Evolutionary conservation across 257 asterid species (phyloP).

Genomic region (Solanum clarkiae): DNA sequence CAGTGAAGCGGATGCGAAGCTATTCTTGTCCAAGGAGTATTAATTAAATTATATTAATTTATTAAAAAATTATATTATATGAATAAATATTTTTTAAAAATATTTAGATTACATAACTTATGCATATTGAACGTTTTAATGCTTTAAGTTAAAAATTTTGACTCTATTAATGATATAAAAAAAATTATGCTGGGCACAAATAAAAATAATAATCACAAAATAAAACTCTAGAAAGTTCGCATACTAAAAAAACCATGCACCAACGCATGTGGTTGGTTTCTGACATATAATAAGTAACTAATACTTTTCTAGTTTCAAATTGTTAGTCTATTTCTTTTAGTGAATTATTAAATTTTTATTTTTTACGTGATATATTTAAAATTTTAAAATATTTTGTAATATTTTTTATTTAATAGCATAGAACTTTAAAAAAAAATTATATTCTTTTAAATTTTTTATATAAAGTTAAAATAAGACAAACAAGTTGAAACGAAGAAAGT

Average conservation of each 20-base stretch:
- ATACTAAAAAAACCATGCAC: neutral
- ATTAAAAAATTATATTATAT: neutral
- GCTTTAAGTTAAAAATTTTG: no score
- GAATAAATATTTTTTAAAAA: neutral
- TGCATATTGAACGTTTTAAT: neutral
- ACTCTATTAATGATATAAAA: neutral
- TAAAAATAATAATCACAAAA: neutral
- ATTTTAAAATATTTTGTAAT: no score
- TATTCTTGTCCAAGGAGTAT: neutral
- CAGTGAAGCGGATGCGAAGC: neutral
- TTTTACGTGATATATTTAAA: neutral
- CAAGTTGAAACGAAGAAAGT: neutral
- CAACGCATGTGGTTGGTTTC: neutral
- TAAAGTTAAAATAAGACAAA: neutral
- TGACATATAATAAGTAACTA: neutral
- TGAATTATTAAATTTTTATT: neutral
- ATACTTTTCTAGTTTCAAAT: neutral
- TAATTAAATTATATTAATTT: neutral
- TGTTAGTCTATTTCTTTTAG: neutral
- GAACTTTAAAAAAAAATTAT: fast-evolving
- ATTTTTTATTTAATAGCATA: neutral
- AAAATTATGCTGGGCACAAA: neutral
- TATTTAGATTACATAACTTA: neutral
- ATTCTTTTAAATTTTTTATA: fast-evolving
- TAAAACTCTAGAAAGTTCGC: neutral